phyloP scores from a whole-genome alignment of 1,139 yeast species.

The Suhomyces choctaworum region DNA sequence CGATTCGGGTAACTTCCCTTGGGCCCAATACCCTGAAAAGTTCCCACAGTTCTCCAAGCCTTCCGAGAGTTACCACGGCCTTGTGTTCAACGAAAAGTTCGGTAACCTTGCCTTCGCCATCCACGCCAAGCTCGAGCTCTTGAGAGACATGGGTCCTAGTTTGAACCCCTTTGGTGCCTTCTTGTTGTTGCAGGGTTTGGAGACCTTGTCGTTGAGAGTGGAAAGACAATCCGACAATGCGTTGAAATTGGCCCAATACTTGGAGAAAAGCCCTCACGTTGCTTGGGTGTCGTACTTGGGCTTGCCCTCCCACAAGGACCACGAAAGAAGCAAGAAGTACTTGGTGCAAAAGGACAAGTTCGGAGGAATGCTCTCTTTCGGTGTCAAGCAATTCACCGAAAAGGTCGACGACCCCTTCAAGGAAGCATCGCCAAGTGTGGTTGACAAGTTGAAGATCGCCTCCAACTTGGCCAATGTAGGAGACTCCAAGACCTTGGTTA shows the following conservation, averaged over 20 bases:
- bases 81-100: slow-evolving; percentile 75
- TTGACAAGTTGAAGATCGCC: slow-evolving; percentile 78
- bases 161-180: slow-evolving; percentile 88
- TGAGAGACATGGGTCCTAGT: slow-evolving; percentile 91
- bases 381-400: slow-evolving; percentile 66
- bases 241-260: slow-evolving; percentile 72
- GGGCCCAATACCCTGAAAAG: slow-evolving; percentile 81
- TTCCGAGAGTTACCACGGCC: slow-evolving; percentile 90
- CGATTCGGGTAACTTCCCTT: slow-evolving; percentile 90
- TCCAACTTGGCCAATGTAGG: slow-evolving; percentile 96
- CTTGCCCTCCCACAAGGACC: slow-evolving; percentile 77
- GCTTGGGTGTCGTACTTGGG: slow-evolving; percentile 93
- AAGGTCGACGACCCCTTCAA: slow-evolving; percentile 56
- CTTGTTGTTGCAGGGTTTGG: slow-evolving; percentile 85
- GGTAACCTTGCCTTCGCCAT: slow-evolving; percentile 79
- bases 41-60: slow-evolving; percentile 91
- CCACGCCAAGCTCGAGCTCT: slow-evolving; percentile 78
- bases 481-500: slow-evolving; percentile 90
- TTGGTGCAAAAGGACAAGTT: slow-evolving; percentile 61
- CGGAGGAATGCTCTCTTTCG: slow-evolving; percentile 88
- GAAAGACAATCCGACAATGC: slow-evolving; percentile 90
- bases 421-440: slow-evolving; percentile 78
- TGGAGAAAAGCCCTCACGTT: slow-evolving; percentile 73
- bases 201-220: slow-evolving; percentile 88
- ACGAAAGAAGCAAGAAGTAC: slow-evolving; percentile 80